These are phyloP conservation scores for Sporothrix sp. DNA, from an alignment of 2,329 filamentous ascomycete species.

Conservation along the genomic window DNA sequence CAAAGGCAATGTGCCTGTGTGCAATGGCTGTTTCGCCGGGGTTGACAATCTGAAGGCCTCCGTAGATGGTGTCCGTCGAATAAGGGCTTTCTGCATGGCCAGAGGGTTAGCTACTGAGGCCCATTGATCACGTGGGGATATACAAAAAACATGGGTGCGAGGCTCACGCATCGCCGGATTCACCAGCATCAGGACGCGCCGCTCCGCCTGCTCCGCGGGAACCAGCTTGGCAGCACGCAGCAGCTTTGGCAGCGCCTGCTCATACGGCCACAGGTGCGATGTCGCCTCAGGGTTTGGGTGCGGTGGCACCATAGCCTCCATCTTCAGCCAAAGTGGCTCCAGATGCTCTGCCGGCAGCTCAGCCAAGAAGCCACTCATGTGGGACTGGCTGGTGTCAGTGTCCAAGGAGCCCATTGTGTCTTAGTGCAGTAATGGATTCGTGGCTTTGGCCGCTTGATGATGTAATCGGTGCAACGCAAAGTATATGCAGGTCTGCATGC, in stretches of 20 bases:
- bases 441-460: too few species aligned
- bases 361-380: background rate
- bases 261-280: constrained; percentile 28
- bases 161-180: constrained; percentile 33
- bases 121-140: too few species aligned
- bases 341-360: background rate
- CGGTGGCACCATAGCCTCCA: constrained; percentile 28
- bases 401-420: background rate
- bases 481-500: too few species aligned
- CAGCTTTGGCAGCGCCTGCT: constrained; percentile 25
- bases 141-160: too few species aligned
- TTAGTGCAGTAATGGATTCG: too few species aligned
- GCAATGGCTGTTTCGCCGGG: constrained; percentile 42
- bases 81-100: too few species aligned
- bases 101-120: too few species aligned
- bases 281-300: constrained; percentile 32
- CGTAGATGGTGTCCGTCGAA: constrained; percentile 47
- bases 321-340: constrained; percentile 2
- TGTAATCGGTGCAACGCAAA: too few species aligned
- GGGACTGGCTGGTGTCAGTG: background rate
- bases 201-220: constrained; percentile 27
- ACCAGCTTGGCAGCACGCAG: constrained; percentile 26
- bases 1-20: constrained; percentile 45
- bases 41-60: constrained; percentile 44
- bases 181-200: constrained; percentile 29